Evolutionary conservation across 805 yeast genomes (phyloP), one percentile per base, ranked within the genome.

Genomic region (Nakazawaea peltata): DNA sequence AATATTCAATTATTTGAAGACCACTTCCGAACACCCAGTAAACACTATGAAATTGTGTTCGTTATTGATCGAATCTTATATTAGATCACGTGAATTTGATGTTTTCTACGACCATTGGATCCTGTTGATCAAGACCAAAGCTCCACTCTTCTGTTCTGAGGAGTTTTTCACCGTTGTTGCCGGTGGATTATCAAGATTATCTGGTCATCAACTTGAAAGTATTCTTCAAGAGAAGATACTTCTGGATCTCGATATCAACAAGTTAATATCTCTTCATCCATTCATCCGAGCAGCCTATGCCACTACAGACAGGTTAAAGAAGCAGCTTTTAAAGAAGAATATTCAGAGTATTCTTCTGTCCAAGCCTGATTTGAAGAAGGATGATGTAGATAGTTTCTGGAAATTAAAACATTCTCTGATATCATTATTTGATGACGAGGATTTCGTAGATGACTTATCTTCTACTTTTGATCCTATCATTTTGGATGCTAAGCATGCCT

Each of bases 11-110:
- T 9, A 13, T 7, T 21, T 21, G 23, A 21, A 21, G 10, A n/a
- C n/a, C n/a, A n/a, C n/a, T n/a, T n/a, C n/a, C n/a, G 13, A 7
- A 12, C 14, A 25, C 27, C 9, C 11, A 15, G 19, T n/a, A 7
- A 7, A 7, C n/a, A 26, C 40, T 54, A 54, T 4, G 41, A 36
- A n/a, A 17, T 19, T 3, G 24, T 54, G 11, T 36, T 56, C 32
- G 7, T 56, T 57, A 30, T 35, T 74, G n/a, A 51, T 70, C 1
- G 54, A 59, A 12, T 69, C 79, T 16, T 71, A 65, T 48, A 57
- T 64, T 9, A 69, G 62, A 44, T 77, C 77, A 4, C 71, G 88
- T 61, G 85, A 78, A 36, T 56, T 74, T 19, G 54, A 53, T 3
- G 48, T 56, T 4, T 80, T 80, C 43, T 58, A 73, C 33, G 50